A percentile compares a stretch with the other conserved stretches of the same genome.
phyloP scores from a whole-genome alignment of 139 green algal species.

The Chlamydomonas incerta region DNA sequence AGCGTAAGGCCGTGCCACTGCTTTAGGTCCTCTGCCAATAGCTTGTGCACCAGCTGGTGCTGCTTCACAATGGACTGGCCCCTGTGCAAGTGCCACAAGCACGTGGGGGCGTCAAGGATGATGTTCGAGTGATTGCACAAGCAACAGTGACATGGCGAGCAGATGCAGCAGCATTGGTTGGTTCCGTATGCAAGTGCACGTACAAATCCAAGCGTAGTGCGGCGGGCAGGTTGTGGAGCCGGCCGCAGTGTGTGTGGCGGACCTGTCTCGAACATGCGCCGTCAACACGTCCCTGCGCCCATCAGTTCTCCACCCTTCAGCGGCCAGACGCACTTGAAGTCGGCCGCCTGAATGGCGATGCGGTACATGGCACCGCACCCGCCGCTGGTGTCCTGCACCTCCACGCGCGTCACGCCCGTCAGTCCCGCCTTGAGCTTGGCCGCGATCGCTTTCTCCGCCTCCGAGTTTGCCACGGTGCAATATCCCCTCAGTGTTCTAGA shows the following conservation, averaged over 20 bases:
- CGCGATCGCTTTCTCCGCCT: constrained; percentile 55
- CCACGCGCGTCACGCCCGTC: constrained; percentile 20
- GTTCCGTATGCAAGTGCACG: too few species aligned
- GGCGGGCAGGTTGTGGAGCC: too few species aligned
- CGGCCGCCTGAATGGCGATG: constrained; percentile 48
- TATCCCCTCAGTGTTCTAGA: not conserved
- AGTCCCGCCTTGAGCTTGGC: constrained; percentile 49
- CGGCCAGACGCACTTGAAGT: constrained; percentile 42
- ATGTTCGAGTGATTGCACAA: too few species aligned
- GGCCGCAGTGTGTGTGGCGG: too few species aligned
- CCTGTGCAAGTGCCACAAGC: constrained; percentile 7
- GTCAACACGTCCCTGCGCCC: too few species aligned
- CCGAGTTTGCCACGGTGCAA: not conserved
- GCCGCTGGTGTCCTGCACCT: constrained; percentile 68
- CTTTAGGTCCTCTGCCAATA: constrained; percentile 69
- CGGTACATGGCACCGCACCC: constrained; percentile 67
- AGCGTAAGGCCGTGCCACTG: constrained; percentile 74
- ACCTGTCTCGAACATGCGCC: too few species aligned
- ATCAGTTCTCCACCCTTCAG: not conserved
- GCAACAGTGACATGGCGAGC: too few species aligned
- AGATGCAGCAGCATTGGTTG: too few species aligned
- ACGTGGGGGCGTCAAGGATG: not conserved
- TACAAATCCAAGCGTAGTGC: too few species aligned
- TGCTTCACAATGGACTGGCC: constrained; percentile 72
- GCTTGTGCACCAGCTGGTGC: constrained; percentile 69